Percentiles rank a stretch among this genome's conserved stretches.
These are phyloP conservation scores for Hirschfeldia incana DNA, from an alignment of 345 rosid genomes.

Conservation along the genomic window DNA sequence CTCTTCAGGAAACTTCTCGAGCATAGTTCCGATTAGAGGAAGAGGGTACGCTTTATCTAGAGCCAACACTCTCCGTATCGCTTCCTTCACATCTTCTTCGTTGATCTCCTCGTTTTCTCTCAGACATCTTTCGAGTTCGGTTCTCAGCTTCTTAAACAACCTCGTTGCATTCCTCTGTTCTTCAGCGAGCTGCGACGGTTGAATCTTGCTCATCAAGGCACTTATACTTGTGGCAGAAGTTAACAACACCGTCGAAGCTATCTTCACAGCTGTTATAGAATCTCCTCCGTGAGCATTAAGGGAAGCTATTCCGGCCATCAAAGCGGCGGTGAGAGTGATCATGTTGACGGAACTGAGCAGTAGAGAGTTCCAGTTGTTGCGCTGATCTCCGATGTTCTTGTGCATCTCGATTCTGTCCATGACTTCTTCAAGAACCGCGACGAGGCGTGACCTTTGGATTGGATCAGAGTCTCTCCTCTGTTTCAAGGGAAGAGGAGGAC, in stretches of 20 bases:
- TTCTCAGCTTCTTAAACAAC: constrained; percentile 44
- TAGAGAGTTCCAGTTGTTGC: constrained; percentile 67
- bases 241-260: constrained; percentile 48
- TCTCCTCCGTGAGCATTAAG: constrained; percentile 20
- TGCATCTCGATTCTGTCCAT: constrained; percentile 76
- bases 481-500: constrained; percentile 15
- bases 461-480: constrained; percentile 13
- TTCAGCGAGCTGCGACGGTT: constrained; percentile 60
- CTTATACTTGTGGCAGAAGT: constrained; percentile 46
- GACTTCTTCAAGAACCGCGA: constrained; percentile 54
- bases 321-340: constrained; percentile 61
- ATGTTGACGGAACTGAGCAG: constrained; percentile 64
- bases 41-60: constrained; percentile 53
- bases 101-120: constrained; percentile 17
- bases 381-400: constrained; percentile 59
- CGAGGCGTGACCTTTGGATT: constrained; percentile 39
- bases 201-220: constrained; percentile 57
- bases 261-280: constrained; percentile 43
- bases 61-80: constrained; percentile 42
- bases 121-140: constrained; percentile 29
- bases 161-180: constrained; percentile 56
- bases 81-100: constrained; percentile 41
- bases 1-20: constrained; percentile 36
- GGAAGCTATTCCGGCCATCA: constrained; percentile 56
- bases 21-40: constrained; percentile 44